Percentiles rank a stretch among this genome's conserved stretches.
Conservation (phyloP, 2,329 filamentous ascomycete genomes). For the Pestalotiopsis sp. region DNA sequence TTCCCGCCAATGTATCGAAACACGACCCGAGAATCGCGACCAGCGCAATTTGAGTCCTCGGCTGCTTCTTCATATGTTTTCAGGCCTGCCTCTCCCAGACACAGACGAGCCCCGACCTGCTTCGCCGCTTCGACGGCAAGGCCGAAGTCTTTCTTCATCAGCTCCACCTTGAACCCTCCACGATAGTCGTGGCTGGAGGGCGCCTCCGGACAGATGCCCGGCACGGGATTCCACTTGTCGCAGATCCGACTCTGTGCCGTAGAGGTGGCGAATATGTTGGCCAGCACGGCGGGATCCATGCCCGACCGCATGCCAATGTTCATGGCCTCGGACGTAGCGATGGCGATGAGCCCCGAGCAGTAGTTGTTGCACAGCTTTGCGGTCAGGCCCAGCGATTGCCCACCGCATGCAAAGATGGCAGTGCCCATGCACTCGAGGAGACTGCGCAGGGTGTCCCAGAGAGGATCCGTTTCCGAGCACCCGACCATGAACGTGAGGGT, state of each 20-base stretch:
- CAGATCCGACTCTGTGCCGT: slow-evolving; percentile 32
- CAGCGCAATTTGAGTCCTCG: slow-evolving; percentile 49
- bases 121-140: slow-evolving; percentile 56
- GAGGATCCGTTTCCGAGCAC: slow-evolving; percentile 27
- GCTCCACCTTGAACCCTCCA: slow-evolving; percentile 57
- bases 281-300: slow-evolving; percentile 52
- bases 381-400: slow-evolving; percentile 53
- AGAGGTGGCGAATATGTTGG: slow-evolving; percentile 24
- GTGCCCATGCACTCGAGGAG: slow-evolving; percentile 53
- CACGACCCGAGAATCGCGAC: slow-evolving; percentile 57
- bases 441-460: slow-evolving; percentile 40
- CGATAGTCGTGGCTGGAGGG: slow-evolving; percentile 33
- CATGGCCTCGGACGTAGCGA: slow-evolving; percentile 58
- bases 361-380: slow-evolving; percentile 65
- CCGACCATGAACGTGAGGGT: slow-evolving; percentile 39
- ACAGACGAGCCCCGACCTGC: slow-evolving; percentile 48
- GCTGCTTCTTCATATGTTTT: slow-evolving; percentile 51
- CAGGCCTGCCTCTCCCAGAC: slow-evolving; percentile 49
- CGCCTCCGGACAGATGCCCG: slow-evolving; percentile 30
- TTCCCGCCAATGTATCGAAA: slow-evolving; percentile 55
- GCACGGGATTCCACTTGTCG: slow-evolving; percentile 34
- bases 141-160: slow-evolving; percentile 61
- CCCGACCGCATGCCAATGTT: slow-evolving; percentile 60
- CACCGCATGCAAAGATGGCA: slow-evolving; percentile 56
- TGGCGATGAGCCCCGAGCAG: slow-evolving; percentile 57